phyloP scores from a whole-genome alignment of 1,284 basidiomycete species.

The Cryptococcus deneoformans region DNA sequence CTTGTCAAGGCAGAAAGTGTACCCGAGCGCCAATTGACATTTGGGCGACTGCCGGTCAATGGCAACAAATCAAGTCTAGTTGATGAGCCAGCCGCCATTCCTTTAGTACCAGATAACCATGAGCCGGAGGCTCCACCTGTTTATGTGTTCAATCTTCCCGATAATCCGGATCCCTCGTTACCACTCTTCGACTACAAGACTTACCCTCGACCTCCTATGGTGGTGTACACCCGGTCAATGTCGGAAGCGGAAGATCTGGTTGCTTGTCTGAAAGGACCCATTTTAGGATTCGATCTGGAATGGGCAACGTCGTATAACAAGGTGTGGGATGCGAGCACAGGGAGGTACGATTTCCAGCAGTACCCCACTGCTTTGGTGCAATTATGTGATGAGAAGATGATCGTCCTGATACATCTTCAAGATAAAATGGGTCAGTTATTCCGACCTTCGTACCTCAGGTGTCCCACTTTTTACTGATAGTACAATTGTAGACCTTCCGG shows the following conservation, averaged over 20 bases:
- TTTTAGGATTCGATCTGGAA: constrained; percentile 44
- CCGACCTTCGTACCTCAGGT: background rate
- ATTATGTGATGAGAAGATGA: constrained; percentile 41
- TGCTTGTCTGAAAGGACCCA: constrained; percentile 28
- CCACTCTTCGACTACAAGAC: constrained; percentile 25
- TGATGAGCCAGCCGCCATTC: too few relatives aligned
- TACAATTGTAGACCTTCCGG: constrained; percentile 25
- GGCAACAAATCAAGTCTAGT: background rate
- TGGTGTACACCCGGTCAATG: constrained; percentile 33
- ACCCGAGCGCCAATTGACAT: background rate
- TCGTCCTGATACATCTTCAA: constrained; percentile 46
- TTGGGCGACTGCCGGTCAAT: background rate
- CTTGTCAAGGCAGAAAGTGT: background rate
- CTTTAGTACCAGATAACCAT: too few relatives aligned
- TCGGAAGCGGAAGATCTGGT: constrained; percentile 38
- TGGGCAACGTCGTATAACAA: constrained; percentile 28
- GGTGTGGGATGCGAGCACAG: constrained; percentile 16
- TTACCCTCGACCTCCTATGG: constrained; percentile 13
- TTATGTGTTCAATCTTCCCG: background rate
- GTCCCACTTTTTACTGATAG: background rate
- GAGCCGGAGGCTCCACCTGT: background rate
- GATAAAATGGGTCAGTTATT: constrained; percentile 31
- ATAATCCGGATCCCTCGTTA: constrained; percentile 2
- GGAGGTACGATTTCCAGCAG: constrained; percentile 17
- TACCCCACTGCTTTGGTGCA: constrained; percentile 47